phyloP scores from a whole-genome alignment of 1,139 yeast genomes.

The Blastobotrys ciferrii region DNA sequence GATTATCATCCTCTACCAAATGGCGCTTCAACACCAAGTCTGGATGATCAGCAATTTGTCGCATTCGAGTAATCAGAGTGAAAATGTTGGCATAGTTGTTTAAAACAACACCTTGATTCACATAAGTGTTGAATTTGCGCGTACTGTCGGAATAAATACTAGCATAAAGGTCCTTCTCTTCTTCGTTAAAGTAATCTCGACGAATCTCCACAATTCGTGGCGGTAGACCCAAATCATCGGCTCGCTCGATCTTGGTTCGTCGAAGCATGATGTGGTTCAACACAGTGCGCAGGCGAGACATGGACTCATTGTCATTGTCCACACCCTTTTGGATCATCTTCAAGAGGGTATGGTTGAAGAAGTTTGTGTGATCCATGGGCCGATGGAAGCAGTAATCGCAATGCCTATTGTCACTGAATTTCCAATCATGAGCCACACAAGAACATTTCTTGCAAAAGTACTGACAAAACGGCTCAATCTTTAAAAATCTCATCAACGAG shows the following conservation, averaged over 20 bases:
- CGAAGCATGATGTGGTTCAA: constrained; percentile 82
- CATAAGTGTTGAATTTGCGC: constrained; percentile 79
- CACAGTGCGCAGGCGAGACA: constrained; percentile 69
- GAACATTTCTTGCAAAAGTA: constrained; percentile 92
- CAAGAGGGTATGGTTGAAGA: constrained; percentile 90
- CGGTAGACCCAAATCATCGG: constrained; percentile 95
- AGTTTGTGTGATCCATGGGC: constrained; percentile 92
- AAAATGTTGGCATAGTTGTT: constrained; percentile 96
- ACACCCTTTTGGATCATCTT: constrained; percentile 84
- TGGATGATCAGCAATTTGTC: constrained; percentile 97
- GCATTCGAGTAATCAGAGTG: constrained; percentile 92
- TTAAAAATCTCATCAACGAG: constrained; percentile 79
- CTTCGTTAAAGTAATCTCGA: constrained; percentile 83
- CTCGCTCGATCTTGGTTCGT: constrained; percentile 91
- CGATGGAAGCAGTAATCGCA: constrained; percentile 88
- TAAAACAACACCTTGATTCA: constrained; percentile 90
- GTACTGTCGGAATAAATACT: constrained; percentile 83
- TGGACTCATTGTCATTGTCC: constrained; percentile 77
- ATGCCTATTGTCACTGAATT: constrained; percentile 72
- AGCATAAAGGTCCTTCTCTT: constrained; percentile 87
- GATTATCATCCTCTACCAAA: constrained; percentile 32
- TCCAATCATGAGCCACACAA: constrained; percentile 80
- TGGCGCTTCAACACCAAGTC: constrained; percentile 78
- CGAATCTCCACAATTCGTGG: constrained; percentile 90
- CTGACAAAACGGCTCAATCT: constrained; percentile 79